Base-by-base conservation (phyloP, 2,329 filamentous ascomycete genomes). In the Fusarium bulbicola region DNA sequence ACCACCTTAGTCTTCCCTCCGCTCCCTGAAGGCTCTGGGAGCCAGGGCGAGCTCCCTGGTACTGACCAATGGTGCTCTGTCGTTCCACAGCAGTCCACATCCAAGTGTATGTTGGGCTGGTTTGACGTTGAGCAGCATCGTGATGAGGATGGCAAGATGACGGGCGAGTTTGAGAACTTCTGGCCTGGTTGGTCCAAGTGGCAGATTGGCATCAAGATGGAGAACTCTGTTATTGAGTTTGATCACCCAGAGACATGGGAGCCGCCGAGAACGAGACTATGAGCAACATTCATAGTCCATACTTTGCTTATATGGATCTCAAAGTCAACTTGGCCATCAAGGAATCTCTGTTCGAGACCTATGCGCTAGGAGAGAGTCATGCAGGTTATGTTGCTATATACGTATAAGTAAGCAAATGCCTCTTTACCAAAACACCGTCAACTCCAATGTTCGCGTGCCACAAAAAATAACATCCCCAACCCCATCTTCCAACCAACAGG, bases 1-100 rank as follows among this genome's bases (percentile, higher is more conserved):
- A 74, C 81, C 3, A 81, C 78, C 0, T 76, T 88, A 15, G 84
- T 86, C n/a, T 84, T 86, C 47, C 87, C 87, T 6, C 87, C 87
- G 1, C 75, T 89, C 1, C 86, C 86, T 0, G 72, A 77, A 5
- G 85, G 84, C 8, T 49, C 75, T 6, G 82, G 80, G 8, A 80
- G 77, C 45, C 79, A 82, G 49, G 80, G 77, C 37, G 86, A 87
- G 75, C 77, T 88, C 4, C 80, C 82, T 3, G 84, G 85, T 5
- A 88, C 86, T 0, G 76, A 84, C 21, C 74, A 76, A n/a, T 89
- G 87, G 87, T 84, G 81, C 70, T 78, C 79, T 60, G 75, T 85
- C 32, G 42, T 77, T 26, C 82, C 83, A 21, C 60, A 64, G 13
- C 77, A 81, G 73, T 77, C 73, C 39, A 76, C 74, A n/a, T 67